A percentile compares a stretch with the other conserved stretches of the same genome.
phyloP scores from a whole-genome alignment of 768 basidiomycete species.

The Lenzites betulinus region DNA sequence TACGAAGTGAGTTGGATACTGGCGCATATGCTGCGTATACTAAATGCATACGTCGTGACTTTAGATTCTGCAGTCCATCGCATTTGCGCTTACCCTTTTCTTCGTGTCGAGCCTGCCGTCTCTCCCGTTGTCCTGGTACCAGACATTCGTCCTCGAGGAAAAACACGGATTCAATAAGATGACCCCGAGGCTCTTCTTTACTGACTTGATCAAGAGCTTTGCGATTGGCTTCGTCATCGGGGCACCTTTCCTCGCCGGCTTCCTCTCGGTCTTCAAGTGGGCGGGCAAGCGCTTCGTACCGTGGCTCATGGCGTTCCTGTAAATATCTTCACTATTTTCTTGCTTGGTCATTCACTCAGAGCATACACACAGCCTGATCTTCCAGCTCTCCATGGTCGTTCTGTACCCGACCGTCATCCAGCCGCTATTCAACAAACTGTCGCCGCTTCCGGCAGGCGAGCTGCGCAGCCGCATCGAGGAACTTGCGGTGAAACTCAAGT shows the following conservation, averaged over 20 bases:
- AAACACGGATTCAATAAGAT: conserved; percentile 98
- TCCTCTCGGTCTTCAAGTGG: conserved; percentile 90
- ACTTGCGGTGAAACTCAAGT: conserved; percentile 79
- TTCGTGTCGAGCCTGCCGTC: conserved; percentile 66
- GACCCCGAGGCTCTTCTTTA: conserved; percentile 70
- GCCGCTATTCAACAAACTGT: conserved; percentile 96
- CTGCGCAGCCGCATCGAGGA: conserved; percentile 76
- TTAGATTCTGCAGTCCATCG: conserved; percentile 84
- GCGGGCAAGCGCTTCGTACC: conserved; percentile 92
- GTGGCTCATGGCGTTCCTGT: conserved; percentile 94
- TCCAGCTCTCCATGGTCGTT: conserved; percentile 85
- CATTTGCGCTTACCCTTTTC: conserved; percentile 70
- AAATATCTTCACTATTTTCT: conserved; percentile 30
- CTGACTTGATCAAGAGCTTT: conserved; percentile 84
- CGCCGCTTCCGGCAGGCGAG: conserved; percentile 77
- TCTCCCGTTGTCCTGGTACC: conserved; percentile 78
- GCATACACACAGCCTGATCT: conserved; percentile 54
- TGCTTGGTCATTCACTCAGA: not conserved
- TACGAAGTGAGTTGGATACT: conserved; percentile 56
- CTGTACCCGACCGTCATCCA: conserved; percentile 88
- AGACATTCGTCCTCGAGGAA: conserved; percentile 93
- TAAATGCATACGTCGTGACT: not conserved
- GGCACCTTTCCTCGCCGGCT: conserved; percentile 81
- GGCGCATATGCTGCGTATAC: not conserved
- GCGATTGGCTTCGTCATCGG: conserved; percentile 69